A percentile compares a stretch with the other conserved stretches of the same genome.
phyloP scores from a whole-genome alignment of 2,329 filamentous ascomycete species.

The Stemphylium lycopersici region DNA sequence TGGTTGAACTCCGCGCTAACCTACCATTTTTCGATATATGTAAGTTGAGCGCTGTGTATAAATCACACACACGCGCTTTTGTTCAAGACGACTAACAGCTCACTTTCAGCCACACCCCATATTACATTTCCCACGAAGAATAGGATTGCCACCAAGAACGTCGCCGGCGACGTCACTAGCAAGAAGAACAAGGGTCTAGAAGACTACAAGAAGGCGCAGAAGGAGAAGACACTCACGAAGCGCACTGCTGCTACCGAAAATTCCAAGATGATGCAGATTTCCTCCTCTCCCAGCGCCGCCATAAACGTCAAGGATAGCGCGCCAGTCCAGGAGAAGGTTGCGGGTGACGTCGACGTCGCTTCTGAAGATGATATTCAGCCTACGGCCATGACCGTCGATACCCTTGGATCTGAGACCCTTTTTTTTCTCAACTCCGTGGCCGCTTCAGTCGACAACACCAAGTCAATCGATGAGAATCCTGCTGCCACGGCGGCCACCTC shows the following conservation, averaged over 20 bases:
- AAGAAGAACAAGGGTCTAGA: constrained; percentile 13
- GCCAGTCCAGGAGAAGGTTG: no score
- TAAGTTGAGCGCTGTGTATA: no score
- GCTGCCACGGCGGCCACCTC: background rate
- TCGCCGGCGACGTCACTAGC: background rate
- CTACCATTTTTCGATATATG: no score
- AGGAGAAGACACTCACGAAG: constrained; percentile 3
- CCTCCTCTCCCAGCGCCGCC: background rate
- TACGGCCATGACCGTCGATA: no score
- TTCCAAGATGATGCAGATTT: background rate
- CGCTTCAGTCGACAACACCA: background rate
- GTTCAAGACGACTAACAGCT: background rate
- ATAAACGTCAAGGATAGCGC: background rate
- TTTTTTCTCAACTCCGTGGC: no score
- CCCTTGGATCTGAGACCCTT: background rate
- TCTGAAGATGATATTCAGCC: no score
- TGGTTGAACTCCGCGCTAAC: no score
- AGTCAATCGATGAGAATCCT: background rate
- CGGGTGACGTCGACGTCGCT: background rate
- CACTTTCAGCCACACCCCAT: background rate
- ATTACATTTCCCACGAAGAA: background rate
- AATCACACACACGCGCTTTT: background rate
- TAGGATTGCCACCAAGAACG: background rate
- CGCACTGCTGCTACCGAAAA: constrained; percentile 4
- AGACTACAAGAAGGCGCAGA: constrained; percentile 10